A percentile compares a stretch with the other conserved stretches of the same genome.
phyloP scores from a whole-genome alignment of 1,284 basidiomycete genomes.

The Erythrobasidium hasegawianum region DNA sequence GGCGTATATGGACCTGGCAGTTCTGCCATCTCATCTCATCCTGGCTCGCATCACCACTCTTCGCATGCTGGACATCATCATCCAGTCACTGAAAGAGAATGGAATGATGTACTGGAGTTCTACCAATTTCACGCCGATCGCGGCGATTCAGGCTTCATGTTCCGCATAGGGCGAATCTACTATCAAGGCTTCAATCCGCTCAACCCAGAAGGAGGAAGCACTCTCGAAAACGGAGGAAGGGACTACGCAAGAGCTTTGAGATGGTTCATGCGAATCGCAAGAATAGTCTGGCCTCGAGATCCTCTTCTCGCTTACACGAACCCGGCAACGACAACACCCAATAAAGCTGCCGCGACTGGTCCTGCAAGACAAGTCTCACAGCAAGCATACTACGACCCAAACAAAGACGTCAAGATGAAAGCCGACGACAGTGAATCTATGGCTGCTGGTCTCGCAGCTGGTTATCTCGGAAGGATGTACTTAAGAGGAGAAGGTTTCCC shows the following conservation, averaged over 20 bases:
- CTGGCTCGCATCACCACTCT: conserved; percentile 10
- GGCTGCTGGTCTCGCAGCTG: conserved; percentile 72
- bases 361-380: conserved; percentile 27
- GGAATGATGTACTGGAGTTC: conserved; percentile 47
- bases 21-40: conserved; percentile 68
- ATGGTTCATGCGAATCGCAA: conserved; percentile 77
- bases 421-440: conserved; percentile 57
- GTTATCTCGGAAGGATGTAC: conserved; percentile 86
- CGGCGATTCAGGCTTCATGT: conserved; percentile 77
- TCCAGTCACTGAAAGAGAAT: conserved; percentile 43
- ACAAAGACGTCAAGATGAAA: conserved; percentile 43
- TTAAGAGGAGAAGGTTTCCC: conserved; percentile 77
- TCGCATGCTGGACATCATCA: conserved; percentile 37
- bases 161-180: conserved; percentile 83
- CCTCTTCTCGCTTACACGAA: conserved; percentile 35
- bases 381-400: conserved; percentile 41
- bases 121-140: conserved; percentile 77
- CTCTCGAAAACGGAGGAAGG: conserved; percentile 42
- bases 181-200: conserved; percentile 91
- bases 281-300: conserved; percentile 67
- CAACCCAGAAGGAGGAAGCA: conserved; percentile 50
- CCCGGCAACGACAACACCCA: conserved; percentile 25
- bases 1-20: conserved; percentile 92
- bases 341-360: conserved; percentile 20
- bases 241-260: conserved; percentile 69